Conservation (phyloP, 2,329 filamentous ascomycete species). For the Pseudogymnoascus sp. region DNA sequence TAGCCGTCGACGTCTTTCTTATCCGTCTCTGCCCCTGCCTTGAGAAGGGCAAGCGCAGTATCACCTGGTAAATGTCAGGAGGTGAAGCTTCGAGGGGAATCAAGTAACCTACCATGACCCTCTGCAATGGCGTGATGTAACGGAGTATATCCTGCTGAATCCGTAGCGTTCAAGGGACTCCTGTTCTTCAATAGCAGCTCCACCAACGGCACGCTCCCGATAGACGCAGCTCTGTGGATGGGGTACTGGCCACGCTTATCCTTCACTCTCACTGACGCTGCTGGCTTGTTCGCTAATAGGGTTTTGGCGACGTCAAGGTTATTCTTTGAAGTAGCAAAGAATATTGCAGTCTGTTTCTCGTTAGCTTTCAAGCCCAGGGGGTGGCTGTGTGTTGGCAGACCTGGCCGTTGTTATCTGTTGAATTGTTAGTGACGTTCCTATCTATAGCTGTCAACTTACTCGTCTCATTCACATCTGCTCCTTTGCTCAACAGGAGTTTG, state of each 20-base stretch:
- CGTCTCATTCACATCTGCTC: conserved; percentile 66
- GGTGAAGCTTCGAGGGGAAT: conserved; percentile 1
- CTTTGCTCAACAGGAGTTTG: conserved; percentile 59
- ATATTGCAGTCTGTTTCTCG: conserved; percentile 64
- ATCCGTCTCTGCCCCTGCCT: conserved; percentile 73
- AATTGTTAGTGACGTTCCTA: neutral
- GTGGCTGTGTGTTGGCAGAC: conserved; percentile 29
- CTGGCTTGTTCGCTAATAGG: conserved; percentile 62
- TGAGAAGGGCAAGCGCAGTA: conserved; percentile 73
- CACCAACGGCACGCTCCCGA: conserved; percentile 82
- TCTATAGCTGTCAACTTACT: conserved; percentile 39
- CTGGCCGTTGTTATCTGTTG: conserved; percentile 57
- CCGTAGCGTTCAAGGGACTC: conserved; percentile 77
- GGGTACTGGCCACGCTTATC: conserved; percentile 86
- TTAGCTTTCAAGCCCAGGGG: conserved; percentile 1
- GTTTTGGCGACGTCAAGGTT: conserved; percentile 74
- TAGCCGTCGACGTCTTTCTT: conserved; percentile 67
- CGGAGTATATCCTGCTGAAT: conserved; percentile 76
- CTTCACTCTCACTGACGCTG: conserved; percentile 69
- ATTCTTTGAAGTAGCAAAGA: conserved; percentile 85
- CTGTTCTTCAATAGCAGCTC: conserved; percentile 67
- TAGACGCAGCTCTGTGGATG: conserved; percentile 83
- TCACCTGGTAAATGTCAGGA: conserved; percentile 48
- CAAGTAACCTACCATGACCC: conserved; percentile 49
- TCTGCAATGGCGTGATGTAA: conserved; percentile 83